phyloP scores from a whole-genome alignment of 2,329 filamentous ascomycete genomes.

The Sporothrix globosa region DNA sequence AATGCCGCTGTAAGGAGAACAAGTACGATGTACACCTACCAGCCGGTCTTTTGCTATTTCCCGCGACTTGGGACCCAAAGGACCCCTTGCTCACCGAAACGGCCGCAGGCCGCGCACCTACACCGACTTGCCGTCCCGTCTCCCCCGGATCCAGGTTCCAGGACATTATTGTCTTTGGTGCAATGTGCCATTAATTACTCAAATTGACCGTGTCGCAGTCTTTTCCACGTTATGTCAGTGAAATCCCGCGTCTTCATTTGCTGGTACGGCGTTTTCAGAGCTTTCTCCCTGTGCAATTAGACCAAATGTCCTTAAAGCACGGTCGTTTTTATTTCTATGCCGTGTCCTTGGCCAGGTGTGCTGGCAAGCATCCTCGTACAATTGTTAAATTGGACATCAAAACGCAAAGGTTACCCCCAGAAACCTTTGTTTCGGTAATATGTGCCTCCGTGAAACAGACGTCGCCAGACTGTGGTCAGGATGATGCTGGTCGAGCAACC shows the following conservation, averaged over 20 bases:
- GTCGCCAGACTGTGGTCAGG: no score
- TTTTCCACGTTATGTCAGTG: neutral
- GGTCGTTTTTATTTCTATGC: neutral
- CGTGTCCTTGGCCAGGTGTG: neutral
- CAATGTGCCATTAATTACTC: neutral
- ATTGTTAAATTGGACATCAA: neutral
- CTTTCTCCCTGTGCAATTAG: neutral
- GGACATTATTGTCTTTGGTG: neutral
- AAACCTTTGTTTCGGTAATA: conserved; percentile 2
- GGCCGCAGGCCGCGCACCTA: neutral
- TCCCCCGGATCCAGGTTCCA: neutral
- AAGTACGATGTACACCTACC: neutral
- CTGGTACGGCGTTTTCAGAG: conserved; percentile 3
- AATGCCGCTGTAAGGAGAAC: conserved; percentile 27
- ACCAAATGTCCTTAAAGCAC: neutral
- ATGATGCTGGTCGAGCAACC: neutral
- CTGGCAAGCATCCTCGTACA: neutral
- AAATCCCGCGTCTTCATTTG: neutral
- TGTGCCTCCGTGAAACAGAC: neutral
- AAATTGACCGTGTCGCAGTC: neutral
- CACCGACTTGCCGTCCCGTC: conserved; percentile 19
- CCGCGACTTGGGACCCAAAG: neutral
- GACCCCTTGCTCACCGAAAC: conserved; percentile 23
- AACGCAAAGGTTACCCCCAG: neutral
- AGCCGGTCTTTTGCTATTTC: conserved; percentile 12